Evolutionary conservation across 768 basidiomycete species (phyloP).

Genomic region (Lentinula guzmanii): DNA sequence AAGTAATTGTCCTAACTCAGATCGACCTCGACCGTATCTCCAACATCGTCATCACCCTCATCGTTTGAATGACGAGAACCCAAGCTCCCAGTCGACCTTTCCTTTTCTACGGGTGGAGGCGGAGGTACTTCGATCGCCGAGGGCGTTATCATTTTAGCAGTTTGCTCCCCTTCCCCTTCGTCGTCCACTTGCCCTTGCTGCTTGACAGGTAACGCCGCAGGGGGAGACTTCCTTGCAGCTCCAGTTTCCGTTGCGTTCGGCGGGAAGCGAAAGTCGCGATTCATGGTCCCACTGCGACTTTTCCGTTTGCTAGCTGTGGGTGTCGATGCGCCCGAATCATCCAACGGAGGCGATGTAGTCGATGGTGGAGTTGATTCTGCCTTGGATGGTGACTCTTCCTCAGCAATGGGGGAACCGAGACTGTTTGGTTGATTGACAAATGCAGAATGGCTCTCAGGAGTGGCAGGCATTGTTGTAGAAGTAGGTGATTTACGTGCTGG

Average conservation of each 20-base stretch:
- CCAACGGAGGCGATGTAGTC: slow-evolving; percentile 11
- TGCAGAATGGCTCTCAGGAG: slow-evolving; percentile 26
- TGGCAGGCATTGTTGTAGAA: slow-evolving; percentile 23
- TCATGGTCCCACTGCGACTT: slow-evolving; percentile 70
- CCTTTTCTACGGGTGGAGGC: slow-evolving; percentile 76
- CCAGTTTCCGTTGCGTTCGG: slow-evolving; percentile 16
- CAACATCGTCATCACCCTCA: slow-evolving; percentile 68
- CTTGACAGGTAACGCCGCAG: slow-evolving; percentile 20
- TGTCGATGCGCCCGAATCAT: slow-evolving; percentile 22
- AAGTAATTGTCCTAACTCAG: slow-evolving; percentile 19
- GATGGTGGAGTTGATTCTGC: background rate
- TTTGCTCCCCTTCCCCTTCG: slow-evolving; percentile 5
- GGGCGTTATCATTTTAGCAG: slow-evolving; percentile 41
- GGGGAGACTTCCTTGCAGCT: slow-evolving; percentile 9
- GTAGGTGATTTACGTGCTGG: slow-evolving; percentile 36
- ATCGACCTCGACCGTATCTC: slow-evolving; percentile 71
- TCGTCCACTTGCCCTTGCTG: slow-evolving; percentile 19
- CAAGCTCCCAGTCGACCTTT: slow-evolving; percentile 53
- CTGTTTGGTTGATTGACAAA: slow-evolving; percentile 33
- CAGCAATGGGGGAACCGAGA: background rate
- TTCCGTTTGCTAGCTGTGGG: slow-evolving; percentile 26
- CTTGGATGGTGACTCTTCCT: background rate
- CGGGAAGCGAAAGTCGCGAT: slow-evolving; percentile 71
- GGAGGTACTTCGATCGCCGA: slow-evolving; percentile 73
- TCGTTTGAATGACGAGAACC: slow-evolving; percentile 30